Evolutionary conservation across 768 basidiomycete species (phyloP).

Genomic region (Cantharellus anzutake): DNA sequence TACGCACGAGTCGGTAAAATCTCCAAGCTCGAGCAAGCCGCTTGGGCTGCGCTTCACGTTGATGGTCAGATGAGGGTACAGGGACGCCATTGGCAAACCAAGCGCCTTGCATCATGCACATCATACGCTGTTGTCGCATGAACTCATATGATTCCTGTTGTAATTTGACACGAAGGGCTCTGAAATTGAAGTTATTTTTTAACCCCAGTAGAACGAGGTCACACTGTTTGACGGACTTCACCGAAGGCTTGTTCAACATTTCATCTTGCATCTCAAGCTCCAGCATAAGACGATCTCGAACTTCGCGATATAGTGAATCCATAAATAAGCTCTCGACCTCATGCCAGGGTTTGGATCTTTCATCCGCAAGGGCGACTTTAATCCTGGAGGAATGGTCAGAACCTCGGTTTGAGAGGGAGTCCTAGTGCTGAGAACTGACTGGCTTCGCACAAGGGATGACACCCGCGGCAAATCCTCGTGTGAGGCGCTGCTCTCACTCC

Average conservation of each 20-base stretch:
- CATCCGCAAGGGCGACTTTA: constrained; percentile 53
- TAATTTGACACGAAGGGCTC: constrained; percentile 66
- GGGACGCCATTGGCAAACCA: constrained; percentile 68
- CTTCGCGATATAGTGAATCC: constrained; percentile 67
- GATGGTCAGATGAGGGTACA: constrained; percentile 22
- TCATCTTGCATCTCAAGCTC: constrained; percentile 82
- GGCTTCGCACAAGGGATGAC: constrained; percentile 59
- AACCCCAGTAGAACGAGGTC: background rate
- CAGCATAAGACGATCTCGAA: constrained; percentile 76
- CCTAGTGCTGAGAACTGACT: constrained; percentile 32
- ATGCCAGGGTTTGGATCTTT: constrained; percentile 63
- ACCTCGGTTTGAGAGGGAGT: constrained; percentile 1
- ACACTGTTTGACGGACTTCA: constrained; percentile 35
- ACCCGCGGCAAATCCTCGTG: constrained; percentile 61
- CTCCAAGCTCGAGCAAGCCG: constrained; percentile 57
- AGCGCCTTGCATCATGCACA: constrained; percentile 72
- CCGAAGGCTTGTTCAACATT: constrained; percentile 63
- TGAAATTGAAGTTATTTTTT: constrained; percentile 15
- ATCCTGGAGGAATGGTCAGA: constrained; percentile 28
- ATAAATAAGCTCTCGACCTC: constrained; percentile 66
- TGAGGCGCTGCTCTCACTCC: constrained; percentile 72
- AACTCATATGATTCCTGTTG: constrained; percentile 85
- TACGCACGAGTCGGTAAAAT: constrained; percentile 62
- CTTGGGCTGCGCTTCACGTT: constrained; percentile 19
- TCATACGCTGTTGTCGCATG: constrained; percentile 72